Conservation (phyloP, 1,139 yeast genomes). For the Pichia sp. region DNA sequence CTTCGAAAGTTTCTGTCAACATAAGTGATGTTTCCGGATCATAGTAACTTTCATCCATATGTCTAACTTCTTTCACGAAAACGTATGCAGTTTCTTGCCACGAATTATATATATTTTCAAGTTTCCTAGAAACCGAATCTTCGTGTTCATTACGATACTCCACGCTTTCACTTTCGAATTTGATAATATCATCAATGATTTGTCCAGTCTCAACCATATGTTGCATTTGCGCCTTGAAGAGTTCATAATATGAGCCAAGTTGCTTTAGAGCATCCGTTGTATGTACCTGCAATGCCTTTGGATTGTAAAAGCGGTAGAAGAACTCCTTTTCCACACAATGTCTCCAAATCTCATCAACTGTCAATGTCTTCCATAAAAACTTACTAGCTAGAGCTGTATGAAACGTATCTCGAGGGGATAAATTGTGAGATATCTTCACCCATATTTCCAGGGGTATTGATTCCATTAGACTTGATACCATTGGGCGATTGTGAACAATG, state of each 20-base stretch:
- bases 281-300: too few relatives aligned
- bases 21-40: too few relatives aligned
- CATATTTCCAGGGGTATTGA: constrained; percentile 9
- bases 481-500: too few relatives aligned
- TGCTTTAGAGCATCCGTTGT: too few relatives aligned
- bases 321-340: constrained; percentile 3
- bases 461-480: neutral
- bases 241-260: constrained; percentile 5
- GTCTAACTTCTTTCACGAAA: neutral
- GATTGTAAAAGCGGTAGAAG: too few relatives aligned
- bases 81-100: too few relatives aligned
- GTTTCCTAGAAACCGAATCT: too few relatives aligned
- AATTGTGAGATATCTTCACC: constrained; percentile 4
- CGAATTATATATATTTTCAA: too few relatives aligned
- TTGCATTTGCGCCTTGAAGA: neutral
- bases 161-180: too few relatives aligned
- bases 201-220: neutral
- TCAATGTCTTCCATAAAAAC: neutral
- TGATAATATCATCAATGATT: neutral
- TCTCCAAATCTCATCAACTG: constrained; percentile 9
- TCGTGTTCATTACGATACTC: too few relatives aligned
- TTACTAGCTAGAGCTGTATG: constrained; percentile 1
- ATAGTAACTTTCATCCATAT: too few relatives aligned
- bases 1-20: too few relatives aligned
- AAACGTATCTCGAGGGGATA: constrained; percentile 4